Conservation (phyloP, 108 stramenopile species). For the Asterionellopsis glacialis region DNA sequence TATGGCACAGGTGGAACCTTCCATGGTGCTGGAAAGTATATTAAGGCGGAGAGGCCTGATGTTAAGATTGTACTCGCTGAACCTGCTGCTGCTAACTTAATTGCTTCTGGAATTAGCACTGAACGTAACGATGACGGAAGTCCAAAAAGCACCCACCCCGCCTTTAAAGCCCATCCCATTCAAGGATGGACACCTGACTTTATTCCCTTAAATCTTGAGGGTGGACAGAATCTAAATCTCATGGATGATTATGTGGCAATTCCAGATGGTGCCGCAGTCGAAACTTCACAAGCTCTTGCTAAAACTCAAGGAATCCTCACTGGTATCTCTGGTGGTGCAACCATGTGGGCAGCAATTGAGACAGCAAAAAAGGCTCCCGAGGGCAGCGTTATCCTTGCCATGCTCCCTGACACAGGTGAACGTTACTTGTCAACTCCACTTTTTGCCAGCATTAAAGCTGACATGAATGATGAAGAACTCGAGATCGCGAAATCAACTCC, state of each 20-base stretch:
- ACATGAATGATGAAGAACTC: constrained; percentile 79
- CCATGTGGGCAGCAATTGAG: constrained; percentile 66
- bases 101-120: constrained; percentile 53
- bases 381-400: constrained; percentile 59
- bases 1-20: constrained; percentile 76
- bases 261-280: constrained; percentile 46
- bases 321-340: constrained; percentile 72
- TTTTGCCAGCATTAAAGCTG: constrained; percentile 63
- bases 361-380: constrained; percentile 57
- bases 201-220: constrained; percentile 60
- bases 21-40: constrained; percentile 51
- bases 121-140: constrained; percentile 48
- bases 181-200: constrained; percentile 85
- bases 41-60: constrained; percentile 52
- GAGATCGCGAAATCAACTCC: constrained; percentile 54
- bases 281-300: constrained; percentile 55
- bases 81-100: constrained; percentile 56
- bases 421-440: constrained; percentile 75
- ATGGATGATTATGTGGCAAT: constrained; percentile 46
- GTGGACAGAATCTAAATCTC: constrained; percentile 26
- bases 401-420: constrained; percentile 83
- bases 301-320: constrained; percentile 69
- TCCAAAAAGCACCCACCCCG: constrained; percentile 44
- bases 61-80: constrained; percentile 63
- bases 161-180: constrained; percentile 33